Evolutionary conservation across 2,329 filamentous ascomycete genomes (phyloP).

Genomic region (Metarhizium humberi): DNA sequence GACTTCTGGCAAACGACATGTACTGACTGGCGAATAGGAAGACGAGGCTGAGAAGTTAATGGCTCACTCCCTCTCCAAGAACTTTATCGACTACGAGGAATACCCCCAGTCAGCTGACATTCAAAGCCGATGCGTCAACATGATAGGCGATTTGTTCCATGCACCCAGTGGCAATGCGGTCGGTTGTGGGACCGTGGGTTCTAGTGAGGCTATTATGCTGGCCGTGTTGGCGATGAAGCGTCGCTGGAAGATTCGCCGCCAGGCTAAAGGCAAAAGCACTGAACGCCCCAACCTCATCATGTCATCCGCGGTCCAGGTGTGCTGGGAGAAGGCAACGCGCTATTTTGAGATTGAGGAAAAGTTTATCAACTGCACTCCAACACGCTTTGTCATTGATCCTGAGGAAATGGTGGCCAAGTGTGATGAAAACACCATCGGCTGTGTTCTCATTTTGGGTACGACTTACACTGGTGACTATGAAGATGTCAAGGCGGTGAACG

Average conservation of each 20-base stretch:
- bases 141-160: conserved; percentile 87
- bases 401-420: conserved; percentile 40
- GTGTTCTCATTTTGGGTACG: conserved; percentile 82
- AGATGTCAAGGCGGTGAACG: conserved; percentile 85
- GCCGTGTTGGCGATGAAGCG: conserved; percentile 20
- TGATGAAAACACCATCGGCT: conserved; percentile 64
- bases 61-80: conserved; percentile 84
- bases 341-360: conserved; percentile 94
- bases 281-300: conserved; percentile 88
- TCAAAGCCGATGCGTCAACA: conserved; percentile 85
- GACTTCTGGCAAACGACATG: conserved; percentile 3
- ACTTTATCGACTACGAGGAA: conserved; percentile 88
- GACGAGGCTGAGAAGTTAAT: conserved; percentile 90
- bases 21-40: conserved; percentile 45
- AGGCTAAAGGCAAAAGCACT: conserved; percentile 70
- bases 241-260: conserved; percentile 80
- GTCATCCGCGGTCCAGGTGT: conserved; percentile 92
- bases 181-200: no score
- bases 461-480: conserved; percentile 97
- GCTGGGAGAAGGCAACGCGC: conserved; percentile 86
- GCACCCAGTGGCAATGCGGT: conserved; percentile 58
- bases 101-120: conserved; percentile 75
- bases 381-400: conserved; percentile 56
- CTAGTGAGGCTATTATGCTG: conserved; percentile 58
- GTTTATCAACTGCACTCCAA: conserved; percentile 55